Base-by-base conservation (phyloP, 108 stramenopile genomes). In the Schizochytrium sp. region DNA sequence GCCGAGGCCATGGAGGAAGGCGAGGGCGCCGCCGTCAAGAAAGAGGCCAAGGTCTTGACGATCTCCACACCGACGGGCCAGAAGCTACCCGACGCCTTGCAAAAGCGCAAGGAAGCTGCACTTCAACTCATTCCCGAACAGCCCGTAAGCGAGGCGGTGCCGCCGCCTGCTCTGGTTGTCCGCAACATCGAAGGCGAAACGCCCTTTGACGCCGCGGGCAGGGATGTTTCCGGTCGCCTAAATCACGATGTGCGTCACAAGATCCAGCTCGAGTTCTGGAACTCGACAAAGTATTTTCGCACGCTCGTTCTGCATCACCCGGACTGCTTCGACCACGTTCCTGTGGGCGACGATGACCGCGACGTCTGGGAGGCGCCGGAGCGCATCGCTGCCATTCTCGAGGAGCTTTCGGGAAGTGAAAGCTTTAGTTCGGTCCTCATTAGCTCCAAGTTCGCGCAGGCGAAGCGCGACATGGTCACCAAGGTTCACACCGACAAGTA, bases 401-500 rank as follows among this genome's bases (percentile, higher is more conserved):
- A 83, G 89, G 19, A 25, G 5, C 8, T 44, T 16, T 28, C 57
- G 5, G 59, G 51, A 34, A 48, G 44, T 60, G 28, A 14, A 19
- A 43, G 48, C n/a, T 21, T 59, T 1, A 25, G 19, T 19, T 58
- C 19, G 21, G 88, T 60, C 8, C 25, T 60, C 59, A 34, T 88
- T 23, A 57, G 29, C 87, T 88, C 71, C 41, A 25, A 51, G 34
- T 89, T 89, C 89, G 29, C 88, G 25, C 29, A 43, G 19, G 90
- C 88, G 5, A 45, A n/a, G 14, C 34, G 16, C 88, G 91, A 91
- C 48, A 60, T 44, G 45, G 58, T 93, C 10, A 44, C 4, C 48
- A 47, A 91, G 44, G 92, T 60, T 4, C 93, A 93, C 89, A 29
- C 88, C 19, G 55, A 34, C 51, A 34, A 69, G 69, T 92, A 93